Conservation (phyloP, 352 stramenopile genomes). For the Phytophthora constricta region DNA sequence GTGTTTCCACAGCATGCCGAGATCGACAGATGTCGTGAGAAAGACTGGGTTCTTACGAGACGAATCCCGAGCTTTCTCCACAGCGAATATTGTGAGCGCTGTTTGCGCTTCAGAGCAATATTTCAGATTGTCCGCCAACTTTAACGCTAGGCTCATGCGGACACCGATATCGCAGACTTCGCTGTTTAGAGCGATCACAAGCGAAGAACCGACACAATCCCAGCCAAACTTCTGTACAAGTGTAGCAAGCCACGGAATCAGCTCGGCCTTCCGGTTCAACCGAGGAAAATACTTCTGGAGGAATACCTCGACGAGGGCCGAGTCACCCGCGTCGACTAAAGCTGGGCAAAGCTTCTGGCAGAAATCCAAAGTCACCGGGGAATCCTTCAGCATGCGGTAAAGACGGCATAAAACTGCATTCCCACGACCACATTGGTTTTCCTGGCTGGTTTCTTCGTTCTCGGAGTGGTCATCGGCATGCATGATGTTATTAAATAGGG, state of each 20-base stretch:
- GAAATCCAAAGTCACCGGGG: background rate
- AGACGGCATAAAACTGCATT: background rate
- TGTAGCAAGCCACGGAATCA: background rate
- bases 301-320: slow-evolving; percentile 5
- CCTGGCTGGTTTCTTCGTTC: background rate
- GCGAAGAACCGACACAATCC: background rate
- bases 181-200: background rate
- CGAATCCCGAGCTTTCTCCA: background rate
- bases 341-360: slow-evolving; percentile 12
- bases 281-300: background rate
- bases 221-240: background rate
- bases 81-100: background rate
- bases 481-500: slow-evolving; percentile 1
- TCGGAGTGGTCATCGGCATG: too few species aligned
- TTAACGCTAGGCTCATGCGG: background rate
- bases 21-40: background rate
- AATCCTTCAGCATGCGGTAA: background rate
- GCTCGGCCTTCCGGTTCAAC: background rate
- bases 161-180: background rate
- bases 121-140: background rate
- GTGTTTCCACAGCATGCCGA: background rate
- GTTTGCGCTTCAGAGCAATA: background rate
- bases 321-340: background rate
- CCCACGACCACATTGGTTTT: background rate
- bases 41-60: background rate